Conservation (phyloP, 2,329 filamentous ascomycete species). For the Triangularia verruculosa region DNA sequence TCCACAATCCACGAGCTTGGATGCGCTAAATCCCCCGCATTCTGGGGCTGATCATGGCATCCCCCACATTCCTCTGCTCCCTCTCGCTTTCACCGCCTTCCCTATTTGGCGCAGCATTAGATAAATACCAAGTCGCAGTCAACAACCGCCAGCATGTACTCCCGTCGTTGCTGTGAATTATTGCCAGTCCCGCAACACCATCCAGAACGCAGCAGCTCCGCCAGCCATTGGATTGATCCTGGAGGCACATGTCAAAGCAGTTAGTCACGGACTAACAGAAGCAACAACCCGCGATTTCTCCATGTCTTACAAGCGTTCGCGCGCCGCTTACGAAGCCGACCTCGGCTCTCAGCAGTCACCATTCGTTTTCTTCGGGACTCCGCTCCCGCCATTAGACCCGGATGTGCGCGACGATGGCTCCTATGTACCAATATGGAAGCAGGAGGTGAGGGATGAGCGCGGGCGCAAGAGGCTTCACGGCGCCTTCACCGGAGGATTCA, state of each 20-base stretch:
- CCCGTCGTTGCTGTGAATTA: background rate
- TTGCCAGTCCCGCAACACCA: background rate
- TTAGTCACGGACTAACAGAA: background rate
- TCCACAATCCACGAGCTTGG: background rate
- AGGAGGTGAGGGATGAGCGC: slow-evolving; percentile 90
- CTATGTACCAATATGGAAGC: slow-evolving; percentile 95
- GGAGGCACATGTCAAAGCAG: no score
- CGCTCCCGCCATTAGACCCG: slow-evolving; percentile 73
- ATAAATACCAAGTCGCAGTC: background rate
- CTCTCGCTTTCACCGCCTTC: slow-evolving; percentile 18
- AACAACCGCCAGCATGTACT: background rate
- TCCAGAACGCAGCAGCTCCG: background rate
- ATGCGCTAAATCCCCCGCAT: slow-evolving; percentile 12
- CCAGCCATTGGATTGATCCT: background rate
- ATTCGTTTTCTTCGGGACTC: slow-evolving; percentile 78
- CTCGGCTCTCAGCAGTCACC: slow-evolving; percentile 64
- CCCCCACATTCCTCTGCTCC: slow-evolving; percentile 1
- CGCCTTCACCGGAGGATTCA: slow-evolving; percentile 94
- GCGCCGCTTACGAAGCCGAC: slow-evolving; percentile 74
- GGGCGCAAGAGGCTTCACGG: slow-evolving; percentile 90
- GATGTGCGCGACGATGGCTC: slow-evolving; percentile 83
- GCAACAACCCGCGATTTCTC: slow-evolving; percentile 10
- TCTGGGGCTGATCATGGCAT: slow-evolving; percentile 8
- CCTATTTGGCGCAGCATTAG: background rate
- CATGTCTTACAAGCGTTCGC: slow-evolving; percentile 80